These are phyloP conservation scores for Fusarium poae DNA, from an alignment of 2,329 filamentous ascomycete genomes.

Conservation along the genomic window DNA sequence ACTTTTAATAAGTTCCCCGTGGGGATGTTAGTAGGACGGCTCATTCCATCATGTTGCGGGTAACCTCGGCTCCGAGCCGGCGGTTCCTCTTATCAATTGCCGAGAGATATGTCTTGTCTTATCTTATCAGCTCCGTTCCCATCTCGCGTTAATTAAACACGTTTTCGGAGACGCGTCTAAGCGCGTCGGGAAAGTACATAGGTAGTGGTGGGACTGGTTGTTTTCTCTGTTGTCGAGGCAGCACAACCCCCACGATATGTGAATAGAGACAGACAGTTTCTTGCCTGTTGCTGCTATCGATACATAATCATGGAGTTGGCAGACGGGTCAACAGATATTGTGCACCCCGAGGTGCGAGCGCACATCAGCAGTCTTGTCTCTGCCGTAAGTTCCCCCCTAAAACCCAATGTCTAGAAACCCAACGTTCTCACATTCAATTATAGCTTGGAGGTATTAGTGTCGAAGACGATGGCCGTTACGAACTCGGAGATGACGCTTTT, in stretches of 20 bases:
- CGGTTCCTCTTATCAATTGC: conserved; percentile 30
- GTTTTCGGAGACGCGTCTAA: conserved; percentile 36
- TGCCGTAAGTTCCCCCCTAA: conserved; percentile 72
- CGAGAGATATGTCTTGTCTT: conserved; percentile 31
- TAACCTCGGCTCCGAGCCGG: conserved; percentile 58
- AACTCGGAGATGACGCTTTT: conserved; percentile 91
- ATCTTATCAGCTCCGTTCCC: conserved; percentile 32
- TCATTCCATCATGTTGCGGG: conserved; percentile 50
- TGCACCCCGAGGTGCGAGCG: conserved; percentile 92
- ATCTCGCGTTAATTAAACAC: conserved; percentile 39
- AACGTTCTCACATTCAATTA: conserved; percentile 34
- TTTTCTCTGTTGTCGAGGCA: conserved; percentile 36
- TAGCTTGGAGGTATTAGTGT: conserved; percentile 87
- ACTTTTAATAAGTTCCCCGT: conserved; percentile 29
- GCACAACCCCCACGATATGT: conserved; percentile 40
- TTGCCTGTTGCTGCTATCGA: conserved; percentile 24
- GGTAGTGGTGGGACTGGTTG: conserved; percentile 31
- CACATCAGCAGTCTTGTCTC: conserved; percentile 95
- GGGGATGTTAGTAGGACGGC: conserved; percentile 29
- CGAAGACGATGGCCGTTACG: conserved; percentile 84
- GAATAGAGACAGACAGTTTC: conserved; percentile 28
- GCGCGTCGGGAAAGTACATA: conserved; percentile 39
- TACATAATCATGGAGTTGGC: conserved; percentile 64
- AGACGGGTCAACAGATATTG: conserved; percentile 69
- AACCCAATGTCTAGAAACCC: background rate